A percentile compares a stretch with the other conserved stretches of the same genome.
phyloP scores from a whole-genome alignment of 2,329 filamentous ascomycete genomes.

The Fusarium longipes region DNA sequence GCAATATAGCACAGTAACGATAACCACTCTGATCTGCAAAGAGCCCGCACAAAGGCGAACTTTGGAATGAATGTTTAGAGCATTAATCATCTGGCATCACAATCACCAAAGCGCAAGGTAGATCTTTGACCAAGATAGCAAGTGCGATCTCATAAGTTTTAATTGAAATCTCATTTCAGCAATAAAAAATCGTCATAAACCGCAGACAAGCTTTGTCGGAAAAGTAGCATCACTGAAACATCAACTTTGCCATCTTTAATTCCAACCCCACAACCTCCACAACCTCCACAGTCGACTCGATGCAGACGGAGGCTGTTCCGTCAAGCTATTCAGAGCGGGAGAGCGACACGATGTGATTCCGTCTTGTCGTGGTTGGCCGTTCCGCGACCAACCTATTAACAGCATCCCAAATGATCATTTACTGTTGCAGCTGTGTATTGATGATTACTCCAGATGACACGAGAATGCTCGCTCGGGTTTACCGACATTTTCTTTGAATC shows the following conservation, averaged over 20 bases:
- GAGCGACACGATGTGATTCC: constrained; percentile 7
- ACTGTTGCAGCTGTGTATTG: not conserved
- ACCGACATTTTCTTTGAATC: too few relatives aligned
- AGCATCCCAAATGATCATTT: not conserved
- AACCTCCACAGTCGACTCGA: not conserved
- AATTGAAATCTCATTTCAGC: not conserved
- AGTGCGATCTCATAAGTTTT: not conserved
- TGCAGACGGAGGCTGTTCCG: not conserved
- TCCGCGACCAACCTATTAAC: constrained; percentile 9
- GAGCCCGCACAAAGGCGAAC: not conserved
- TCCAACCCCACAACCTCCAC: not conserved
- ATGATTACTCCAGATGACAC: not conserved
- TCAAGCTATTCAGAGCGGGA: not conserved
- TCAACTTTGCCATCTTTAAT: not conserved
- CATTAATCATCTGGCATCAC: not conserved
- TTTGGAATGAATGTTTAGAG: not conserved
- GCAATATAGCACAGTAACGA: not conserved
- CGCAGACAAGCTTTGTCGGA: not conserved
- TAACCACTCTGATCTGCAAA: not conserved
- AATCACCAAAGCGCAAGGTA: not conserved
- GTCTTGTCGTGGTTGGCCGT: not conserved
- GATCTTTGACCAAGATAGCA: too few relatives aligned
- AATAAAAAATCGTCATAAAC: not conserved
- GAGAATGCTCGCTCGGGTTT: not conserved
- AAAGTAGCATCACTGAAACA: not conserved